Evolutionary conservation across 2,329 filamentous ascomycete species (phyloP).

Genomic region (Leptosphaerulina australis): DNA sequence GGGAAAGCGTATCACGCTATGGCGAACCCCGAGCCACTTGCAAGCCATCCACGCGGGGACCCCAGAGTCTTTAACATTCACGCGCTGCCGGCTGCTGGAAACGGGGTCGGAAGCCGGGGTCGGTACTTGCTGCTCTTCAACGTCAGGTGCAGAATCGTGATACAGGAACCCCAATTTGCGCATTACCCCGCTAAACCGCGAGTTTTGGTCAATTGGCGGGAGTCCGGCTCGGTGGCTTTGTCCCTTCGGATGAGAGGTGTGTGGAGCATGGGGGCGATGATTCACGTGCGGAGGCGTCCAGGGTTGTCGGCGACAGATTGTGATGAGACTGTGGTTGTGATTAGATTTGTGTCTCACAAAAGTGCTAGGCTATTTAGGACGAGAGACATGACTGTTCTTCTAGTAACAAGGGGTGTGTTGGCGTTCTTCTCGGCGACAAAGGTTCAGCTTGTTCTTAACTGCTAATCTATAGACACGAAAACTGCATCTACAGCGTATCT

Average conservation of each 20-base stretch:
- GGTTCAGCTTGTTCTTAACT: no score
- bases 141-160: neutral
- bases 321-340: no score
- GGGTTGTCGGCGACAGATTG: no score
- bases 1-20: neutral
- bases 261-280: neutral
- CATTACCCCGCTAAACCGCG: conserved; percentile 20
- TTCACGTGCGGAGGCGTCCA: neutral
- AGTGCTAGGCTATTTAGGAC: no score
- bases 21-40: conserved; percentile 3
- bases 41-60: neutral
- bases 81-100: conserved; percentile 11
- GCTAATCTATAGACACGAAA: no score
- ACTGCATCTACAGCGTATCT: neutral
- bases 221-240: neutral
- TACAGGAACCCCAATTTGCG: conserved; percentile 4
- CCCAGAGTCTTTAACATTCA: conserved; percentile 2
- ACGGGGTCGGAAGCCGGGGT: conserved; percentile 15
- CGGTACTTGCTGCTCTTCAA: conserved; percentile 16
- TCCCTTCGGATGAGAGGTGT: conserved; percentile 1
- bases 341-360: no score
- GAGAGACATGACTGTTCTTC: no score
- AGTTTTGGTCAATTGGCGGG: conserved; percentile 1
- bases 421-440: no score
- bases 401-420: no score